Evolutionary conservation across 2,329 filamentous ascomycete genomes (phyloP), one percentile per base, ranked within the genome.

Genomic region (Emmonsiellopsis sp.): DNA sequence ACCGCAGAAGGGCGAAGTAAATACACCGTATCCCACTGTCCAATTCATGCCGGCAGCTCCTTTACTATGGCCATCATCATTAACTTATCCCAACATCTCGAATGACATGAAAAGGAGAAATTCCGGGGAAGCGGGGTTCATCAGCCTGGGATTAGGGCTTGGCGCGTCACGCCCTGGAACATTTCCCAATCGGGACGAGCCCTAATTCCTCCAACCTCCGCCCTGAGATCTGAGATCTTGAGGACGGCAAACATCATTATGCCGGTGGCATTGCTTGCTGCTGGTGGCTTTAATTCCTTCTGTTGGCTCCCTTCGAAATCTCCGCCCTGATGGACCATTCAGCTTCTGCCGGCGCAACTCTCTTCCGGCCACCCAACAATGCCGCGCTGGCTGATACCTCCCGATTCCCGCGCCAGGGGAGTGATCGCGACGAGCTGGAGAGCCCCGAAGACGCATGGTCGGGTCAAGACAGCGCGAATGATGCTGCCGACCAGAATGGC

Each of bases 371-470:
- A 40, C 34, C 44, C 31, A 37, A 20, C 10, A 41, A 38, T 41
- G 20, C 44, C 9, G 20, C 43, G 34, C 35, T 15, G 31, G 38
- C 42, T 13, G 46, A 44, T 15, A 4, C 42, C 16, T n/a, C 43
- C 9, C 55, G 47, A 35, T 35, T 38, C 20, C 34, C 47, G 43
- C 44, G 45, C 37, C 49, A 51, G 5, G 42, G 42, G n/a, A 51
- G 52, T 41, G 54, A 57, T 45, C 53, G 50, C 26, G 53, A 55
- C 37, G 58, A 59, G 45, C 26, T 37, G 15, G 61, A 58, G n/a
- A 61, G 60, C 40, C 53, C 58, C 6, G 63, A 65, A 31, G 67
- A 67, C 35, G 66, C 61, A 42, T 76, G 73, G 61, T 74, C 69
- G 56, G 68, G 60, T 50, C 70, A 70, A 10, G 70, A 72, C 32